phyloP scores from a whole-genome alignment of 305 asterid species.

The Plantago lanceolata region DNA sequence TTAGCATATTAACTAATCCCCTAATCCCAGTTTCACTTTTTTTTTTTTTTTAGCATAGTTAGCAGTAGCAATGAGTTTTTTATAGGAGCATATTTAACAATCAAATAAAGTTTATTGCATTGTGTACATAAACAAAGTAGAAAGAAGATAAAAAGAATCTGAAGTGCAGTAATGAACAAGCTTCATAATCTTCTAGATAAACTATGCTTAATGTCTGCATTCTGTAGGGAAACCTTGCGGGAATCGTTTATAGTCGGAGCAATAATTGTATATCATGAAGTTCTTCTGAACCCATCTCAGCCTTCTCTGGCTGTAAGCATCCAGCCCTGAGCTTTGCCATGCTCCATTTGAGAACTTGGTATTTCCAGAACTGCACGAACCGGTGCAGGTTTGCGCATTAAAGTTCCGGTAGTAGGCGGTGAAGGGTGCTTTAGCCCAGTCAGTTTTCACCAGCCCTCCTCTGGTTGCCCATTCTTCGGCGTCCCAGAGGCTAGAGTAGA shows the following conservation, averaged over 20 bases:
- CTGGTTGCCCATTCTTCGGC: slow-evolving; percentile 91
- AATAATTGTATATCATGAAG: slow-evolving; percentile 80
- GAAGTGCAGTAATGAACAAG: slow-evolving; percentile 12
- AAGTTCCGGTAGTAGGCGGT: slow-evolving; percentile 74
- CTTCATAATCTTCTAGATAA: background rate
- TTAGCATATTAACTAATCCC: too few species aligned
- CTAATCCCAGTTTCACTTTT: background rate
- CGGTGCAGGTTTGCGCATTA: slow-evolving; percentile 37
- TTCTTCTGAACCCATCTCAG: slow-evolving; percentile 84
- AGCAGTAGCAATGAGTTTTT: background rate
- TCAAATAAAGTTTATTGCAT: background rate
- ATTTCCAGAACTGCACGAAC: slow-evolving; percentile 21
- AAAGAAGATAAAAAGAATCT: background rate
- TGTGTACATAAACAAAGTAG: slow-evolving; percentile 10
- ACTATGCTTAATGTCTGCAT: slow-evolving; percentile 35
- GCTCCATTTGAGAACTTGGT: slow-evolving; percentile 37
- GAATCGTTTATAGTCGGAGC: slow-evolving; percentile 58
- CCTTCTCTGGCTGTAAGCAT: slow-evolving; percentile 64
- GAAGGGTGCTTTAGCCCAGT: slow-evolving; percentile 81
- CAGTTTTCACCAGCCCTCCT: slow-evolving; percentile 69
- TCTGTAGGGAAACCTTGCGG: slow-evolving; percentile 63
- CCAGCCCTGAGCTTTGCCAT: slow-evolving; percentile 61
- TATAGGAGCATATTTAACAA: background rate
- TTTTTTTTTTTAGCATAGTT: background rate
- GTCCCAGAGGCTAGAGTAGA: slow-evolving; percentile 85